Evolutionary conservation across 2,329 filamentous ascomycete genomes (phyloP), one percentile per base, ranked within the genome.

Genomic region (Coniochaeta ligniaria): DNA sequence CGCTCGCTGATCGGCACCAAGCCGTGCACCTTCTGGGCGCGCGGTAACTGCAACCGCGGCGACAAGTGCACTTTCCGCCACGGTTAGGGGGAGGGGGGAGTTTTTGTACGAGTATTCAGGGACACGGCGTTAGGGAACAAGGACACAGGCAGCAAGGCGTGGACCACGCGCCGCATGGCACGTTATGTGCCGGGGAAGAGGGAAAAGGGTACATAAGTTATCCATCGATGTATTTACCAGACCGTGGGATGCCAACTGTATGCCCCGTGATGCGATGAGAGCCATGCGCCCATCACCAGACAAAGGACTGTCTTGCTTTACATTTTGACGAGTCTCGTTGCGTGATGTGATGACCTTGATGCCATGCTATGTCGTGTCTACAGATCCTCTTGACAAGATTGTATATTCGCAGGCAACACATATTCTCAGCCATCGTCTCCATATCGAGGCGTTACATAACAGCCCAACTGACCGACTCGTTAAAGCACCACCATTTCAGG

Each of bases 41-140:
- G 89, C 69, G 88, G 88, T 16, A 87, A 86, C 69, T 91, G 89
- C 73, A 84, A 83, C 7, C 87, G 90, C 70, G 89, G 89, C 24
- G 86, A 88, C 38, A 85, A 86, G 67, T 91, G 89, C 75, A 91
- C 88, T 2, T 92, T 88, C 72, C 81, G 88, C 60, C 89, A 92
- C 22, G 56, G 38, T 12, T 58, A 55, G 52, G 6, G 8, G 22
- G 24, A 7, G 43, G 14, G 11, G 43, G 20, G 9, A 24, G 43
- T 24, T 12, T 47, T 8, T 47, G 43, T 47, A 47, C 20, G 14
- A 47, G 43, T 47, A 47, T 22, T 14, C n/a, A 22, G n/a, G 43
- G 22, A 47, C n/a, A 24, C 2, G 43, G 43, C 43, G 20, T 43
- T 24, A 22, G 8, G 43, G 43, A 47, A 47, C 22, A 24, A 47